These are phyloP conservation scores for apple (Malus domestica) DNA, from an alignment of 306 rosid genomes.

Conservation along the genomic window ASM211411v1 NC_041800.1:31563733-31564232, in stretches of 20 bases:
- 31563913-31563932: neutral
- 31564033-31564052: no score
- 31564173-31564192: conserved; percentile 44
- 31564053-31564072: no score
- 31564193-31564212: conserved; percentile 73
- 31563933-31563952: neutral
- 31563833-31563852: neutral
- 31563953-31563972: neutral
- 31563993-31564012: neutral
- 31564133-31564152: no score
- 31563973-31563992: neutral
- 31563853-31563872: no score
- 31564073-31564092: no score
- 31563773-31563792: neutral
- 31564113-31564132: no score
- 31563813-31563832: neutral
- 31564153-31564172: conserved; percentile 16
- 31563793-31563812: neutral
- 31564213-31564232: conserved; percentile 83
- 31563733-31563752: neutral
- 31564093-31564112: no score
- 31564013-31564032: no score
- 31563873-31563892: neutral
- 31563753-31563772: neutral
- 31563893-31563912: neutral